Conservation (phyloP, 2,329 filamentous ascomycete species). For the Alternaria consortialis region DNA sequence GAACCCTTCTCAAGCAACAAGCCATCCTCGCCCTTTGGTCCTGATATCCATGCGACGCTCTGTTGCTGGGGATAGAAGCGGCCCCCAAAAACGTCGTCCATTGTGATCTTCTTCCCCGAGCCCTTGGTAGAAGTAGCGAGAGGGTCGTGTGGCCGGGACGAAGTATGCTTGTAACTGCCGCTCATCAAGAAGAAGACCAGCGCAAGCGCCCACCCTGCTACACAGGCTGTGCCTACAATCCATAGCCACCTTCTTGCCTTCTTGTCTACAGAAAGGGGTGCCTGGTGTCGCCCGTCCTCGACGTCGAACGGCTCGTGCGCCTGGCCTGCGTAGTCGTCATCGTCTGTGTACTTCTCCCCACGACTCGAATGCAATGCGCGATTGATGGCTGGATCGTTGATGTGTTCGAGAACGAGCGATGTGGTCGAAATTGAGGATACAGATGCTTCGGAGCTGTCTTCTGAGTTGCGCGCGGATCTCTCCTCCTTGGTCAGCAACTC, state of each 20-base stretch:
- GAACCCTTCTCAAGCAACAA: slow-evolving; percentile 78
- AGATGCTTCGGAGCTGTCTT: slow-evolving; percentile 61
- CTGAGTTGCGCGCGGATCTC: slow-evolving; percentile 40
- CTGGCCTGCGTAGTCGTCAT: slow-evolving; percentile 53
- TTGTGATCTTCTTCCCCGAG: slow-evolving; percentile 74
- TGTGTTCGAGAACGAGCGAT: slow-evolving; percentile 80
- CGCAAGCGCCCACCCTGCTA: slow-evolving; percentile 73
- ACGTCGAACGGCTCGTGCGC: slow-evolving; percentile 61
- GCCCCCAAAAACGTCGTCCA: slow-evolving; percentile 74
- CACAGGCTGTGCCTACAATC: slow-evolving; percentile 67
- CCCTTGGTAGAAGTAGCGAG: slow-evolving; percentile 68
- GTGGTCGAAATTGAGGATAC: slow-evolving; percentile 83
- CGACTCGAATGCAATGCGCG: slow-evolving; percentile 37
- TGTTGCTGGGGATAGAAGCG: slow-evolving; percentile 71
- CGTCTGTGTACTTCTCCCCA: slow-evolving; percentile 51
- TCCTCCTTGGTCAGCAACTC: slow-evolving; percentile 54
- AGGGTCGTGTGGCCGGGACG: slow-evolving; percentile 72
- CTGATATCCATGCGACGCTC: slow-evolving; percentile 78
- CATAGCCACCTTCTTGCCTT: slow-evolving; percentile 70
- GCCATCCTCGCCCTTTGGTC: slow-evolving; percentile 81
- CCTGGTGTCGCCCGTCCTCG: slow-evolving; percentile 59
- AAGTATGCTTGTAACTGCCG: slow-evolving; percentile 72
- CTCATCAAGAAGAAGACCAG: slow-evolving; percentile 72
- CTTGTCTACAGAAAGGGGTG: slow-evolving; percentile 67
- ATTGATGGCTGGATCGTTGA: slow-evolving; percentile 65